Conservation (phyloP, 257 asterid genomes). For the Solanum pinnatisectum region DNA sequence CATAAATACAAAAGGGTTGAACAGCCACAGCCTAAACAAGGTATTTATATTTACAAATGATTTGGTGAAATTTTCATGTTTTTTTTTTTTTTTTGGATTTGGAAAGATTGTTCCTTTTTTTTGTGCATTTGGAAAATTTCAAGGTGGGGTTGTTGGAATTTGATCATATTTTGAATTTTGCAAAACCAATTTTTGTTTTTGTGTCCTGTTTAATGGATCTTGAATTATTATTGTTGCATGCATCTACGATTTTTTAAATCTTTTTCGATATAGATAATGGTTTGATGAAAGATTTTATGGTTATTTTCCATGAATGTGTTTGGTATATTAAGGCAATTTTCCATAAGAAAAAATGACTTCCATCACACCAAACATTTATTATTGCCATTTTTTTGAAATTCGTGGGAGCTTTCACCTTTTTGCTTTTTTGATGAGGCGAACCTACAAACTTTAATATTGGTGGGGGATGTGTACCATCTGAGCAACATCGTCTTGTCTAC, state of each 20-base stretch:
- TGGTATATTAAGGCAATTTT: background rate
- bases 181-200: background rate
- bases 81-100: background rate
- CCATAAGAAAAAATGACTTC: background rate
- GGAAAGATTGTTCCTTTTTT: background rate
- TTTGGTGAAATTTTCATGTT: background rate
- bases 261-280: background rate
- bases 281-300: background rate
- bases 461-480: background rate
- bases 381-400: too few relatives aligned
- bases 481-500: background rate
- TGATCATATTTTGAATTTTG: background rate
- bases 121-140: background rate
- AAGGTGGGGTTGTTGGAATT: slow-evolving; percentile 4
- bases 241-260: background rate
- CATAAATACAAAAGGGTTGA: background rate
- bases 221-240: background rate
- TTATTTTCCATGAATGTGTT: background rate
- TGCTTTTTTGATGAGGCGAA: background rate
- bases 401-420: background rate
- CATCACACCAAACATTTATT: background rate
- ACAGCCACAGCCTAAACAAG: background rate
- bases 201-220: background rate
- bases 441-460: background rate
- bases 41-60: background rate